Conservation (phyloP, 2,329 filamentous ascomycete species). For the Cordyceps pruinosa region DNA sequence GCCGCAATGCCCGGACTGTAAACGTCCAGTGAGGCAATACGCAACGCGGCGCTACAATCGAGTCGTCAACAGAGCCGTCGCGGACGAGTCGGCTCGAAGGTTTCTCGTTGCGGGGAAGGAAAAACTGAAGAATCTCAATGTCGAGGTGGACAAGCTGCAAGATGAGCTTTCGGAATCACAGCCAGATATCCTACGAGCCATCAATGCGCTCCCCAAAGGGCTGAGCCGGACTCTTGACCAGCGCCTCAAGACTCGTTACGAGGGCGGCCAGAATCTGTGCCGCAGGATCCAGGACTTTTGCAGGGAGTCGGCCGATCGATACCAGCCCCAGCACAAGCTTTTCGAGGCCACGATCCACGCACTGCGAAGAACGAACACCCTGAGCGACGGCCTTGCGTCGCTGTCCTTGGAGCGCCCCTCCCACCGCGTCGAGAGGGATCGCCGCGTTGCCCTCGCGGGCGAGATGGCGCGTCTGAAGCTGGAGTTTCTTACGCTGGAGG, state of each 20-base stretch:
- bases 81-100: constrained; percentile 56
- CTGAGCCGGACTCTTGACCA: not conserved
- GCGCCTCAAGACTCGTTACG: not conserved
- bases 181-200: not conserved
- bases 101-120: constrained; percentile 36
- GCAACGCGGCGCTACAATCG: constrained; percentile 48
- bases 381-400: not conserved
- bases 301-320: not conserved
- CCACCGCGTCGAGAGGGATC: not conserved
- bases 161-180: constrained; percentile 5
- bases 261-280: not conserved
- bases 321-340: constrained; percentile 16
- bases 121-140: constrained; percentile 27
- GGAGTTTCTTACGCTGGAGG: not conserved
- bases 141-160: constrained; percentile 21
- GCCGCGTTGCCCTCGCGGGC: constrained; percentile 4
- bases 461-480: constrained; percentile 8
- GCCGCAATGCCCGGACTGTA: constrained; percentile 48
- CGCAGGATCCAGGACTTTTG: not conserved
- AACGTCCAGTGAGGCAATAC: constrained; percentile 48
- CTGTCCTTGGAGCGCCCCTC: not conserved
- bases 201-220: not conserved
- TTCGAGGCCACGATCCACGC: constrained; percentile 25
- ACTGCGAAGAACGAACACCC: not conserved
- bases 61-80: constrained; percentile 48